Conservation (phyloP, 768 basidiomycete species). For the Favolaschia claudopus region DNA sequence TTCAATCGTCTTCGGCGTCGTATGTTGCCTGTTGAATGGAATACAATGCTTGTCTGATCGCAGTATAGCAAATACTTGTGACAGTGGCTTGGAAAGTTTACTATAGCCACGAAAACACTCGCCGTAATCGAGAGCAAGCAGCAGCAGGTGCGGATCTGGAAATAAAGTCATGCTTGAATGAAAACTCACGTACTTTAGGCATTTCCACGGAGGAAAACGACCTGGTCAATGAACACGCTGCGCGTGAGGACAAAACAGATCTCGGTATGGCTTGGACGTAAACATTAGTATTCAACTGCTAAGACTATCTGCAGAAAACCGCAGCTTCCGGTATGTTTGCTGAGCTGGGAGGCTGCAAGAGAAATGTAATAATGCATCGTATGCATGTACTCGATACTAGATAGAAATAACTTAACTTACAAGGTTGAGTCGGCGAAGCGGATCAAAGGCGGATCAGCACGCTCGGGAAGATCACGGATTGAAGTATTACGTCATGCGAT, state of each 20-base stretch:
- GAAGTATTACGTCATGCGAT: no score
- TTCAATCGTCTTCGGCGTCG: slow-evolving; percentile 9
- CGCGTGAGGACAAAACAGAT: slow-evolving; percentile 9
- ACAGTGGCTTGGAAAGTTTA: slow-evolving; percentile 10
- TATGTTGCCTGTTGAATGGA: background rate
- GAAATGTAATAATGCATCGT: no score
- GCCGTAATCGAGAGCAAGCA: slow-evolving; percentile 10
- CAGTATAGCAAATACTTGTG: slow-evolving; percentile 5
- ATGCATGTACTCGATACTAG: no score
- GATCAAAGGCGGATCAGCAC: no score
- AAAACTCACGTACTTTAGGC: background rate
- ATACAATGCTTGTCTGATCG: background rate
- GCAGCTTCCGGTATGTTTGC: slow-evolving; percentile 14
- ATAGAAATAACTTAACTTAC: no score
- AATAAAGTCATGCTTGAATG: background rate
- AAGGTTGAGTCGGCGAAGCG: no score
- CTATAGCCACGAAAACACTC: slow-evolving; percentile 7
- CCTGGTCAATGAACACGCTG: background rate
- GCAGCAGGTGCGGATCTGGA: background rate
- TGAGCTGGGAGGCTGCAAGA: no score
- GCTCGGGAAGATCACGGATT: no score
- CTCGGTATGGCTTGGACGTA: background rate
- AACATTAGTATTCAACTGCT: background rate
- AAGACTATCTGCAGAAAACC: background rate
- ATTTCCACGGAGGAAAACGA: slow-evolving; percentile 5